Percentiles rank a stretch among this genome's conserved stretches.
These are phyloP conservation scores for Picochlorum sp. DNA, from an alignment of 139 green algal genomes.

Conservation along the genomic window DNA sequence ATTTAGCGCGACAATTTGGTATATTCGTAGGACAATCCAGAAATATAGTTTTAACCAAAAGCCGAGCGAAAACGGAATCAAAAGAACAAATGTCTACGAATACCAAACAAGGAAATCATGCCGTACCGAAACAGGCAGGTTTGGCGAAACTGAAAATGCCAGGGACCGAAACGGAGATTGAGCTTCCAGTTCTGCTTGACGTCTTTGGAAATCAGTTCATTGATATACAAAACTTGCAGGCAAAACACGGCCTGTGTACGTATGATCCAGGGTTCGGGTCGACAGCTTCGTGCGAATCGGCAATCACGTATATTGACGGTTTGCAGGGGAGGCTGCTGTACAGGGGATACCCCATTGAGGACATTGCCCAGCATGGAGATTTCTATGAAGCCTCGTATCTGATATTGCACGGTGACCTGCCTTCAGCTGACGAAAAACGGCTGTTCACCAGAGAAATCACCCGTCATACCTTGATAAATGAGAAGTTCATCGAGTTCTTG, in stretches of 20 bases:
- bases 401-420: constrained; percentile 57
- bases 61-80: not conserved
- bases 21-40: too few relatives aligned
- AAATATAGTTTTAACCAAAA: too few relatives aligned
- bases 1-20: too few relatives aligned
- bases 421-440: constrained; percentile 22
- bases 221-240: constrained; percentile 35
- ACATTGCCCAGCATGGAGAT: constrained; percentile 44
- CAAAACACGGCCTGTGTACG: constrained; percentile 49
- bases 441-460: constrained; percentile 40
- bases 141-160: constrained; percentile 15
- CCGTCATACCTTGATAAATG: constrained; percentile 48
- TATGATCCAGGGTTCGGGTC: constrained; percentile 62
- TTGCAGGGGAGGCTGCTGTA: constrained; percentile 53
- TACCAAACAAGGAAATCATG: constrained; percentile 1
- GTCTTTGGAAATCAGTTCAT: constrained; percentile 26
- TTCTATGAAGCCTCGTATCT: constrained; percentile 49
- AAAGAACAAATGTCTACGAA: not conserved
- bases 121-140: not conserved
- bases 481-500: constrained; percentile 43
- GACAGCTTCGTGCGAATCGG: constrained; percentile 47
- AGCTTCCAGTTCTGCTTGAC: constrained; percentile 24
- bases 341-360: constrained; percentile 50
- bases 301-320: constrained; percentile 68
- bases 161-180: not conserved